A percentile compares a stretch with the other conserved stretches of the same genome.
These are phyloP conservation scores for Pleoardoris graminearum DNA, from an alignment of 2,329 filamentous ascomycete genomes.

Conservation along the genomic window DNA sequence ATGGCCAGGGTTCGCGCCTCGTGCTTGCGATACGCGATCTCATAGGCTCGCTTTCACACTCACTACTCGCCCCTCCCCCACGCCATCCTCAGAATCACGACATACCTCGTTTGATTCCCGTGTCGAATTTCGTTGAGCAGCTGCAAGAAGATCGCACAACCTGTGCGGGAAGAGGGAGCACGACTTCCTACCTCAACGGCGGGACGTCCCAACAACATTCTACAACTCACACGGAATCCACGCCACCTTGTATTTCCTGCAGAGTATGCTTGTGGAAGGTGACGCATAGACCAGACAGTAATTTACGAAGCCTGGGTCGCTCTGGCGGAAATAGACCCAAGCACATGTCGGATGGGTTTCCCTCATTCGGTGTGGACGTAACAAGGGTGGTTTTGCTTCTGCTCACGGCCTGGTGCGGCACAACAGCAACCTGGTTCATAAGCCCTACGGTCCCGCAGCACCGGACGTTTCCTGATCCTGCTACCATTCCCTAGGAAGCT, in stretches of 20 bases:
- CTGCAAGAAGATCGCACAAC: not conserved
- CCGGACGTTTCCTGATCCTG: not conserved
- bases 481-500: not conserved
- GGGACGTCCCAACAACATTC: not conserved
- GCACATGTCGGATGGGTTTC: not conserved
- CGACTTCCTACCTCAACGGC: not conserved
- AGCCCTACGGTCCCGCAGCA: not conserved
- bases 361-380: not conserved
- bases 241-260: not conserved
- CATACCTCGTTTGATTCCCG: not conserved
- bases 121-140: not conserved
- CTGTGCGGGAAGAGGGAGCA: not conserved
- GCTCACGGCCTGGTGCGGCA: not conserved
- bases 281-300: not conserved
- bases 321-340: not conserved
- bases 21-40: not conserved
- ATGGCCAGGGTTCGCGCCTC: not conserved
- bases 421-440: slow-evolving; percentile 1
- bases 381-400: slow-evolving; percentile 1
- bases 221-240: not conserved
- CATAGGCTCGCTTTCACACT: not conserved
- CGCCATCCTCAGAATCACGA: not conserved
- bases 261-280: not conserved
- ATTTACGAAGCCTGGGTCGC: not conserved
- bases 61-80: not conserved